Base-by-base conservation (phyloP, 2,329 filamentous ascomycete genomes). In the Cytospora mali region DNA sequence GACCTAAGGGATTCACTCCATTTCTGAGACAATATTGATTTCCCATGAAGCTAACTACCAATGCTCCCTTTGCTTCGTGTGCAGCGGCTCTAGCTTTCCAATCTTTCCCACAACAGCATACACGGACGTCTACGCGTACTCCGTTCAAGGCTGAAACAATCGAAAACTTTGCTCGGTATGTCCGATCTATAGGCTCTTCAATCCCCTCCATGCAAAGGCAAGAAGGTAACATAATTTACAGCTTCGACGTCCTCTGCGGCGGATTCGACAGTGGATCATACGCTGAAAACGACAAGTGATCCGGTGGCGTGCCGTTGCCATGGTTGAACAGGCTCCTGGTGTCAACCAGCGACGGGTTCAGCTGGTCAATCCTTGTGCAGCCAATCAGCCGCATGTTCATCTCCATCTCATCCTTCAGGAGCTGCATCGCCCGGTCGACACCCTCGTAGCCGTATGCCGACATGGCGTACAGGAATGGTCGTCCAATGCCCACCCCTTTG, bases 331-430 rank as follows among this genome's bases (percentile, higher is more conserved):
- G 73, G 3, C 89, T 91, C 65, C 90, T 81, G 0, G 86, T 85
- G 73, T 99, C 95, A 23, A 99, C 75, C 75, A 99, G 78, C 28
- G 87, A 88, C 0, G 93, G 89, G 66, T 90, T 91, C 66, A 99
- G 78, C 69, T 99, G 88, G 39, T 87, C 86, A 33, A 99, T 76
- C 64, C 78, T 88, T 23, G 83, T 85, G 64, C 88, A 91, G 11
- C 95, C 95, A 69, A 99, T 92, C 66, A 99, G 80, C 7, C 95
- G 87, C 95, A 99, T 98, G 73, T 94, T 95, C 94, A 98, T 98
- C 80, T 96, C 93, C 86, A 99, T 91, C 83, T 99, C 95, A 72
- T 98, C 95, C 79, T 91, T 93, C 69, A 97, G 83, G 63, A 97
- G 79, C 76, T 93, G 90, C 90, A 98, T 97, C 33, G 95, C 95